Evolutionary conservation across 805 yeast species (phyloP), one percentile per base, ranked within the genome.

Genomic region (Yamadazyma tumulicola): DNA sequence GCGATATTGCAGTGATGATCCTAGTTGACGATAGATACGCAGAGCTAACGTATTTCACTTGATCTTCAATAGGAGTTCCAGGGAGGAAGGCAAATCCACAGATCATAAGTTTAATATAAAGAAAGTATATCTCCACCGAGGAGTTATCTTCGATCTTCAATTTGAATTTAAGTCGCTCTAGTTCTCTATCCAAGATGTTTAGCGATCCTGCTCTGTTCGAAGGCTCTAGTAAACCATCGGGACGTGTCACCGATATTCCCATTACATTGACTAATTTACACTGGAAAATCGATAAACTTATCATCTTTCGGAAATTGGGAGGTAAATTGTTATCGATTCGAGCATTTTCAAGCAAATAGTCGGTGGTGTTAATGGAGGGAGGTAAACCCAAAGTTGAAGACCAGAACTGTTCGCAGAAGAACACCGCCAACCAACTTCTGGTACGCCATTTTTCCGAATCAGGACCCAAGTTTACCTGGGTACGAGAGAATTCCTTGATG

Each of bases 361-460:
- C 97, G 3, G 72, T 67, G 0, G 89, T 81, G 39, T 80, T 85
- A 47, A 85, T 74, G 4, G 87, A 79, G 1, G 96, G 89, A 1
- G 97, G 97, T 32, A 89, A 62, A 0, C 97, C 97, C 29, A 88
- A 59, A 23, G 80, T 77, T 9, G 94, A 82, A 4, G 95, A 81
- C 93, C 96, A 85, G 51, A 87, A 83, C 47, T 88, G 94, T 53
- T 88, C 96, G 29, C 86, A 72, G 51, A 88, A 83, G 56, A 84
- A 89, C 3, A 85, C 82, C 2, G 91, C 88, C 19, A 87, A 63
- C 97, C 97, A 89, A 1, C 95, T 77, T 46, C 96, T 68, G 1
- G 96, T 87, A 56, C 97, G 73, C 97, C 96, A 89, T 51, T 79
- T 81, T 47, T 86, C 96, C 4, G 96, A 91, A 58, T 89, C 87